Conservation (phyloP, 257 asterid species). For the Solanum sparsipilum region DNA sequence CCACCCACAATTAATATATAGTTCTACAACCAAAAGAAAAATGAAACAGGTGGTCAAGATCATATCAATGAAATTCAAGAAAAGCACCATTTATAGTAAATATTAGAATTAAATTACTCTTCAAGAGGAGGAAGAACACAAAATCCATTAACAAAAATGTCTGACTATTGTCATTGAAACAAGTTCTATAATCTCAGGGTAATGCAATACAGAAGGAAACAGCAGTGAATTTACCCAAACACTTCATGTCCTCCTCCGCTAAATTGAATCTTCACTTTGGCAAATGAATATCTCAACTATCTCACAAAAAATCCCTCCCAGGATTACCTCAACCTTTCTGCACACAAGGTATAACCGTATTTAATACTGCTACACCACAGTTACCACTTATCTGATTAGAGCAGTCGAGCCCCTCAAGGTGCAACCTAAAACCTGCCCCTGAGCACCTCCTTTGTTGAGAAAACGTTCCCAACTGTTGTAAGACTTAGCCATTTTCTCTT, state of each 20-base stretch:
- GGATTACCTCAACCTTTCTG: neutral
- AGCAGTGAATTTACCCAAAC: neutral
- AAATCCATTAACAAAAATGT: neutral
- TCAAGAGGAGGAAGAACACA: neutral
- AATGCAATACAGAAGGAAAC: neutral
- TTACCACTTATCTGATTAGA: neutral
- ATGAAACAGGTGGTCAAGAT: neutral
- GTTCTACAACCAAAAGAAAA: neutral
- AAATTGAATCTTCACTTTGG: neutral
- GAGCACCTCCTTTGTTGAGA: neutral
- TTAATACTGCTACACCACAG: neutral
- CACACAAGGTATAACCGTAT: neutral
- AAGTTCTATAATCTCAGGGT: neutral
- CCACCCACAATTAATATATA: neutral
- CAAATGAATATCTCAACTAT: neutral
- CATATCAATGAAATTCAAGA: neutral
- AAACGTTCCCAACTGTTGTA: neutral
- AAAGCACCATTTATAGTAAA: neutral
- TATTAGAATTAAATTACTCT: neutral
- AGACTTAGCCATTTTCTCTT: slow-evolving; percentile 47
- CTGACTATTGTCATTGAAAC: neutral
- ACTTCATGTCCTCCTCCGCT: neutral
- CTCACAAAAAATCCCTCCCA: neutral
- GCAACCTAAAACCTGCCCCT: neutral
- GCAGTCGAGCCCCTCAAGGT: neutral